A percentile compares a stretch with the other conserved stretches of the same genome.
These are phyloP conservation scores for Triangularia verruculosa DNA, from an alignment of 2,329 filamentous ascomycete genomes.

Conservation along the genomic window DNA sequence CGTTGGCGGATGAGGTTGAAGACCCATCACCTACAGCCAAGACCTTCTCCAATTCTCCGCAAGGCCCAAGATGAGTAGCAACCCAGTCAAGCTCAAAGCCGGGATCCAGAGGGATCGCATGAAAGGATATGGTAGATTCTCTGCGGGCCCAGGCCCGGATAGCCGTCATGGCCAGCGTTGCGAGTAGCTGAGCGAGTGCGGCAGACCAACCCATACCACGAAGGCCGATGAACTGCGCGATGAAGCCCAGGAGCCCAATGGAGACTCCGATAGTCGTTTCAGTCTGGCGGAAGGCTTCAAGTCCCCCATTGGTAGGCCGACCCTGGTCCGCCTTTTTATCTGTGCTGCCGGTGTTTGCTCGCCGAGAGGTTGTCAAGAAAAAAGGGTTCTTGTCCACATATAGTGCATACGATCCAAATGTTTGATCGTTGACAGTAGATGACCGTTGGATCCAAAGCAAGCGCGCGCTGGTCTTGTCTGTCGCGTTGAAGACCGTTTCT, in stretches of 20 bases:
- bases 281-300: not conserved
- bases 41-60: not conserved
- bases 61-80: not conserved
- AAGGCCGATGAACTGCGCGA: not conserved
- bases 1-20: not conserved
- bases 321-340: not conserved
- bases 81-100: not conserved
- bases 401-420: constrained; percentile 26
- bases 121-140: not conserved
- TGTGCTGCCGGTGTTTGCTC: constrained; percentile 5
- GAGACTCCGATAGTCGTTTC: not conserved
- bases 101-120: not conserved
- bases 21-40: not conserved
- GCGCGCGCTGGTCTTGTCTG: constrained; percentile 4
- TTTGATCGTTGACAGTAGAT: constrained; percentile 30
- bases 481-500: constrained; percentile 24
- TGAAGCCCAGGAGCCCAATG: not conserved
- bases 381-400: not conserved
- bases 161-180: not conserved
- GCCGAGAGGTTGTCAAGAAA: constrained; percentile 1
- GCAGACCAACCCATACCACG: not conserved
- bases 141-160: not conserved
- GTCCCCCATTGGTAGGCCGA: not conserved
- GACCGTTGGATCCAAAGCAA: constrained; percentile 34
- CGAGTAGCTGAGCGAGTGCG: not conserved